Conservation (phyloP, 2,329 filamentous ascomycete species). For the Clonostachys rhizophaga region DNA sequence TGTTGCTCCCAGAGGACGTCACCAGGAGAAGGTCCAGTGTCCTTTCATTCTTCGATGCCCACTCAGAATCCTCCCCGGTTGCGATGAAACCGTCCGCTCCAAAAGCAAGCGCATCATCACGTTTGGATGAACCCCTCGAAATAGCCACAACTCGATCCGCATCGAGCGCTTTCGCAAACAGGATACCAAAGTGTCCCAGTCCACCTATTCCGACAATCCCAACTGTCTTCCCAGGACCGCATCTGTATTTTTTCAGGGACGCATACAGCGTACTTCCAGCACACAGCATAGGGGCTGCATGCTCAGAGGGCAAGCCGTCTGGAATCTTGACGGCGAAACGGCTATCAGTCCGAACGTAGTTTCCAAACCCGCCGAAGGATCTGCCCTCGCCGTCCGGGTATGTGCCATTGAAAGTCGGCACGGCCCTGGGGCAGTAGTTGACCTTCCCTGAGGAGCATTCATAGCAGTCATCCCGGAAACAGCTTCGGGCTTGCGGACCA, state of each 20-base stretch:
- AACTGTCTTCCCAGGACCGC: slow-evolving; percentile 62
- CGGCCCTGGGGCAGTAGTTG: slow-evolving; percentile 31
- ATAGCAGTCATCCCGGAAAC: slow-evolving; percentile 28
- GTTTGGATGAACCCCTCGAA: slow-evolving; percentile 47
- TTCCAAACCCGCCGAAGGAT: slow-evolving; percentile 1
- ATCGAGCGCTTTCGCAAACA: slow-evolving; percentile 63
- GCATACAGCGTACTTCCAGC: slow-evolving; percentile 64
- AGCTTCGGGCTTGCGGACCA: slow-evolving; percentile 47
- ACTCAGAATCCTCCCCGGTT: slow-evolving; percentile 41
- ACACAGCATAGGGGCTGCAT: slow-evolving; percentile 62
- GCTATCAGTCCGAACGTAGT: slow-evolving; percentile 6
- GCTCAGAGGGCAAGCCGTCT: slow-evolving; percentile 28
- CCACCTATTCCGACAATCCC: slow-evolving; percentile 65
- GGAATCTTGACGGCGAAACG: slow-evolving; percentile 47
- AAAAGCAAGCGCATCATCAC: slow-evolving; percentile 47
- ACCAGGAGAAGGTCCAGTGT: slow-evolving; percentile 54
- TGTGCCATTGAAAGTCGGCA: slow-evolving; percentile 1
- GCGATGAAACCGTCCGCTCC: slow-evolving; percentile 49
- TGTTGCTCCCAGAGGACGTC: slow-evolving; percentile 43
- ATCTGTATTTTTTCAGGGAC: slow-evolving; percentile 57
- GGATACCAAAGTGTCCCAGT: slow-evolving; percentile 63
- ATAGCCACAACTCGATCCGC: slow-evolving; percentile 57
- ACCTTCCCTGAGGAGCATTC: slow-evolving; percentile 33
- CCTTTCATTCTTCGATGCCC: slow-evolving; percentile 44
- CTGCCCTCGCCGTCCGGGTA: not conserved